These are phyloP conservation scores for Skeletonema costatum DNA, from an alignment of 108 stramenopile genomes.

Conservation along the genomic window DNA sequence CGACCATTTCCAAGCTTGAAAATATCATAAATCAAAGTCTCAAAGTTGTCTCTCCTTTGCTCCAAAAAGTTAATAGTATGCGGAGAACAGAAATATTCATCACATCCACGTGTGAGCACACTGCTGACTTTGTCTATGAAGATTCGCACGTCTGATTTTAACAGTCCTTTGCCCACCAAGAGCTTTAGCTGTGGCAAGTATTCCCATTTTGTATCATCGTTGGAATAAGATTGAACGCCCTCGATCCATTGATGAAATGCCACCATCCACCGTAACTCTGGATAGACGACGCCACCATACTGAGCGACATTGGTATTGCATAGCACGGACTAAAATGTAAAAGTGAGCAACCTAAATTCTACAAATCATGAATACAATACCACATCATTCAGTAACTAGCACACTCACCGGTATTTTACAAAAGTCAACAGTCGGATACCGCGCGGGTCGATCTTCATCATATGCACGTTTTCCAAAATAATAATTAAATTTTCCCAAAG, in stretches of 20 bases:
- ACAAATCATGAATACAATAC: not conserved
- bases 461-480: constrained; percentile 37
- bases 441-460: constrained; percentile 22
- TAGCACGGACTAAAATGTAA: not conserved
- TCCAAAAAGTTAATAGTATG: constrained; percentile 32
- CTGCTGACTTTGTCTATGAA: constrained; percentile 44
- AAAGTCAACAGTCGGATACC: constrained; percentile 45
- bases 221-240: constrained; percentile 19
- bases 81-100: constrained; percentile 27
- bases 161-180: not conserved
- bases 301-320: constrained; percentile 19
- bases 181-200: constrained; percentile 35
- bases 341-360: constrained; percentile 13
- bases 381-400: not conserved
- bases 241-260: constrained; percentile 40
- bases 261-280: constrained; percentile 39
- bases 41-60: constrained; percentile 32
- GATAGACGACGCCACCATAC: constrained; percentile 19
- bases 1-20: constrained; percentile 9
- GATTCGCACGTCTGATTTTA: not conserved
- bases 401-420: constrained; percentile 15
- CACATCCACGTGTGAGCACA: constrained; percentile 32
- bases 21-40: constrained; percentile 27
- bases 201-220: constrained; percentile 21
- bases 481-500: constrained; percentile 42